These are phyloP conservation scores for Claviceps cyperi DNA, from an alignment of 2,329 filamentous ascomycete species.

Conservation along the genomic window DNA sequence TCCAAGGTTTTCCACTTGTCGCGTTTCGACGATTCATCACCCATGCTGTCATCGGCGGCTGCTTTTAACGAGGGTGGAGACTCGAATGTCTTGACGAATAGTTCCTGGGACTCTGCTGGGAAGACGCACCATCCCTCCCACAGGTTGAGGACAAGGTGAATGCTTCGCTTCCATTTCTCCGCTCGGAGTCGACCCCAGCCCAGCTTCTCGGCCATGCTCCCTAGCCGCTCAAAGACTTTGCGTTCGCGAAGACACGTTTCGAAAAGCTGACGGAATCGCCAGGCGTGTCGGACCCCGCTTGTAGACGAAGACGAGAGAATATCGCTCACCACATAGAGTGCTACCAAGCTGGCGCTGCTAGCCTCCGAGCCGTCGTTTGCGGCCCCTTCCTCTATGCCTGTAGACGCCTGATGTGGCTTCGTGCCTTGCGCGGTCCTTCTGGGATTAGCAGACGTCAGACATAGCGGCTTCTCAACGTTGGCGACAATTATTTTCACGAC, in stretches of 20 bases:
- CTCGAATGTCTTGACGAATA: conserved; percentile 56
- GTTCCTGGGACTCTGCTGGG: conserved; percentile 55
- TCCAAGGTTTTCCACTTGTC: conserved; percentile 39
- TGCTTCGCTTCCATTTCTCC: conserved; percentile 72
- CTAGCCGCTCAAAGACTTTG: conserved; percentile 61
- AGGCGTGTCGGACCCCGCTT: conserved; percentile 67
- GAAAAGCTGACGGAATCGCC: conserved; percentile 73
- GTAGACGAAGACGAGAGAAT: conserved; percentile 66
- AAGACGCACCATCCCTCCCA: conserved; percentile 66
- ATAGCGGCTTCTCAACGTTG: conserved; percentile 67
- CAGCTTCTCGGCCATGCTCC: conserved; percentile 54
- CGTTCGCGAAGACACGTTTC: conserved; percentile 55
- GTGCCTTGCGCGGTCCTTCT: conserved; percentile 29
- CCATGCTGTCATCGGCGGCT: conserved; percentile 11
- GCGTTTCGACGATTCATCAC: conserved; percentile 17
- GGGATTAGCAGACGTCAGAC: conserved; percentile 56
- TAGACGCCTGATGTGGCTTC: conserved; percentile 15
- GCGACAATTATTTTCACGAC: conserved; percentile 77
- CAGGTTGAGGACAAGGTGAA: conserved; percentile 51
- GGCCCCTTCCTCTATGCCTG: conserved; percentile 21
- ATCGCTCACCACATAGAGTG: conserved; percentile 63
- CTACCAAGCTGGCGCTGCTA: conserved; percentile 63
- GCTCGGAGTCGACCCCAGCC: conserved; percentile 69
- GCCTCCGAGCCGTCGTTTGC: conserved; percentile 39
- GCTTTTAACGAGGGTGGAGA: conserved; percentile 40